phyloP scores from a whole-genome alignment of 768 basidiomycete species.

The Tylopilus rubrobrunneus region DNA sequence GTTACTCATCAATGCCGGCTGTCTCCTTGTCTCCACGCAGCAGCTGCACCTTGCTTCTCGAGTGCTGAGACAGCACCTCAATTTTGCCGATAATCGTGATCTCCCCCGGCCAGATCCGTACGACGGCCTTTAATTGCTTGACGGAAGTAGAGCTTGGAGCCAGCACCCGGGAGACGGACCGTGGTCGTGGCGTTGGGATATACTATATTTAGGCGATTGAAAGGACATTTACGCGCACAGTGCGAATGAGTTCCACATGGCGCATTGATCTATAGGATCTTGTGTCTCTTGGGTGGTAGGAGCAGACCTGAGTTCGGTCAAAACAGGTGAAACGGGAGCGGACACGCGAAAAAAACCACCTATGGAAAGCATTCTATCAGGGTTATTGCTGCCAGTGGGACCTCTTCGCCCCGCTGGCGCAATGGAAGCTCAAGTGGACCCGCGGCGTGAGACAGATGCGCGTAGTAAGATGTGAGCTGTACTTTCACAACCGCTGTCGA shows the following conservation, averaged over 20 bases:
- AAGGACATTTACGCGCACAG: not conserved
- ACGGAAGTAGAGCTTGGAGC: not conserved
- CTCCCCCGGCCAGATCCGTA: slow-evolving; percentile 30
- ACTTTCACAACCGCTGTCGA: not conserved
- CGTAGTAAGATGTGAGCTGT: not conserved
- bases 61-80: slow-evolving; percentile 15
- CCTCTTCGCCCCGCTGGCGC: not conserved
- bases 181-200: not conserved
- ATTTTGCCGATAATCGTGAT: slow-evolving; percentile 22
- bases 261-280: not conserved
- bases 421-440: not conserved
- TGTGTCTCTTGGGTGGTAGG: not conserved
- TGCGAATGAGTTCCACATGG: not conserved
- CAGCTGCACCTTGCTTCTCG: slow-evolving; percentile 17
- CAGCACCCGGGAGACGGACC: not conserved
- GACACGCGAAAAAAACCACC: not conserved
- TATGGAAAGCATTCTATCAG: not conserved
- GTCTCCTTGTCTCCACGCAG: slow-evolving; percentile 14
- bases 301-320: not conserved
- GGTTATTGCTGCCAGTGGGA: not conserved
- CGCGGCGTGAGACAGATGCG: not conserved
- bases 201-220: not conserved
- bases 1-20: slow-evolving; percentile 22
- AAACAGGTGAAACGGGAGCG: not conserved
- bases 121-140: slow-evolving; percentile 24